Percentiles rank a stretch among this genome's conserved stretches.
phyloP scores from a whole-genome alignment of 768 basidiomycete species.

The Candolleomyces eurysporus region DNA sequence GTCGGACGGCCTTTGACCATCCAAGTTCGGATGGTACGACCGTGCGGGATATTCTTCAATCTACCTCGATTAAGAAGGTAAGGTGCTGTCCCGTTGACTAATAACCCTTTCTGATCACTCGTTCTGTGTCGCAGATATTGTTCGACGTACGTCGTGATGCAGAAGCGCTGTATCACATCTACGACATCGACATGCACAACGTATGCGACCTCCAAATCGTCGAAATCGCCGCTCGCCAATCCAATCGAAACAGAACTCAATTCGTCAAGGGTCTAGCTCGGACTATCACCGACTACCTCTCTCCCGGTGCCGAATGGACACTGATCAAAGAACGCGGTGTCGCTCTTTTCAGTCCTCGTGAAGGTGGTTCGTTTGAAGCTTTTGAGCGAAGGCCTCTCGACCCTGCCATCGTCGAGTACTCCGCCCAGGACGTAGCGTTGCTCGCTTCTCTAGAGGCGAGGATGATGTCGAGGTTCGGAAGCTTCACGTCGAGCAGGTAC shows the following conservation, averaged over 20 bases:
- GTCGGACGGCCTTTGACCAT: conserved; percentile 22
- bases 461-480: conserved; percentile 13
- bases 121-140: conserved; percentile 9
- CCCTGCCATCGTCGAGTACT: conserved; percentile 10
- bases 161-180: conserved; percentile 29
- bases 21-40: background rate
- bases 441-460: conserved; percentile 6
- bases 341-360: conserved; percentile 27
- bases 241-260: conserved; percentile 14
- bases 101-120: no score
- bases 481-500: conserved; percentile 9
- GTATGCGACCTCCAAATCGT: conserved; percentile 32
- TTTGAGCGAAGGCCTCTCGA: conserved; percentile 15
- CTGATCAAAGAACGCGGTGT: conserved; percentile 28
- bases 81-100: background rate
- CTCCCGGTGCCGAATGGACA: conserved; percentile 22
- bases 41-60: conserved; percentile 1
- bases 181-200: conserved; percentile 24
- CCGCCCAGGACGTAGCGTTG: conserved; percentile 16
- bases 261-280: conserved; percentile 24
- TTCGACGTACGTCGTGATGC: conserved; percentile 35
- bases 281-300: conserved; percentile 23
- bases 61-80: background rate
- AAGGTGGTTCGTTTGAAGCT: conserved; percentile 20
- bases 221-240: conserved; percentile 27